Conservation (phyloP, 805 yeast genomes). For the Sugiyamaella qingdaonensis region DNA sequence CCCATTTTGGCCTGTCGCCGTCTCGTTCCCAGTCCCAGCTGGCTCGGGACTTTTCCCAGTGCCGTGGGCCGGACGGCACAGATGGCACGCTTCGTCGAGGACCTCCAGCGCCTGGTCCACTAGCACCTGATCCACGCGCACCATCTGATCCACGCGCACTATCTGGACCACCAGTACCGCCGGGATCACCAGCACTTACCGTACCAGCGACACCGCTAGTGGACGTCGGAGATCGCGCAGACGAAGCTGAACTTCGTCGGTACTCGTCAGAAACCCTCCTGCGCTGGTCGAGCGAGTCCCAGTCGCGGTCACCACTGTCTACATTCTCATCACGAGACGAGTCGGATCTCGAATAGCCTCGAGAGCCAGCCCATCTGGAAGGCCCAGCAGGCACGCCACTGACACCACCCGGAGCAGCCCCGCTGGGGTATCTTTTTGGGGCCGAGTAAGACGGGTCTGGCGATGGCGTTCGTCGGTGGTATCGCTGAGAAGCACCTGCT, state of each 20-base stretch:
- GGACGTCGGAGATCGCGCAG: not conserved
- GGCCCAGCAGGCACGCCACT: not conserved
- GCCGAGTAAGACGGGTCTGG: not conserved
- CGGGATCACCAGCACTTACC: not conserved
- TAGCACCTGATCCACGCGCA: not conserved
- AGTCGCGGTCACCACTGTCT: not conserved
- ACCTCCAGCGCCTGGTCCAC: not conserved
- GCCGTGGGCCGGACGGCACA: slow-evolving; percentile 8
- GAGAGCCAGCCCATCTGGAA: not conserved
- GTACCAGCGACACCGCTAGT: too few species aligned
- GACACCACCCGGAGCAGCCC: not conserved
- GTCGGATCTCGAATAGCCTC: not conserved
- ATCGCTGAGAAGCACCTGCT: not conserved
- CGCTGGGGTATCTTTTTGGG: not conserved
- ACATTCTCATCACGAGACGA: not conserved
- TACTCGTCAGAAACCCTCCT: slow-evolving; percentile 4
- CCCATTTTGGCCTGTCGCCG: not conserved
- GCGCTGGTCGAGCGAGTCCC: not conserved
- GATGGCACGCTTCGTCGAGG: slow-evolving; percentile 4
- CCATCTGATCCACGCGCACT: not conserved
- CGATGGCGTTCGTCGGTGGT: not conserved
- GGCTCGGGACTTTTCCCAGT: slow-evolving; percentile 1
- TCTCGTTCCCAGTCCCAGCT: slow-evolving; percentile 14
- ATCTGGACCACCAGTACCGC: not conserved
- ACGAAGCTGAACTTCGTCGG: not conserved